Conservation (phyloP, 2,329 filamentous ascomycete genomes). For the Hypoxylon sp. region DNA sequence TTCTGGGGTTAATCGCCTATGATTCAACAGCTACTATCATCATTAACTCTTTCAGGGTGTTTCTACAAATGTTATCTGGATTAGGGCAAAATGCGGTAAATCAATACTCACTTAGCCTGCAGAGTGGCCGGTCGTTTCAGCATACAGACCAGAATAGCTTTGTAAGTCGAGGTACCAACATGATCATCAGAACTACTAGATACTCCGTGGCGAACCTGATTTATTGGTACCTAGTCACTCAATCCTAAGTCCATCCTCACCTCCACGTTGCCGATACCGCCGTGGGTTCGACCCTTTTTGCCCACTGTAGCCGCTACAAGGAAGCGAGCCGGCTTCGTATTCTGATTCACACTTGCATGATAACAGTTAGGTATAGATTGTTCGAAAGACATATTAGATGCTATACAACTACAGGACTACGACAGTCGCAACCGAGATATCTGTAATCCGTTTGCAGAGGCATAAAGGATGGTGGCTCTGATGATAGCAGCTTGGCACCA, state of each 20-base stretch:
- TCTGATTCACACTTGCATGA: slow-evolving; percentile 38
- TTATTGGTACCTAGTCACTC: not conserved
- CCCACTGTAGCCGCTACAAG: slow-evolving; percentile 35
- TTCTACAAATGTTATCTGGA: not conserved
- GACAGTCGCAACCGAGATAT: no score
- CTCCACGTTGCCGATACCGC: slow-evolving; percentile 28
- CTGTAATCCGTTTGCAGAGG: no score
- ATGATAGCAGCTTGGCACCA: no score
- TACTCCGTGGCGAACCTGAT: not conserved
- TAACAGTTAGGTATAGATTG: no score
- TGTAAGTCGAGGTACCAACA: not conserved
- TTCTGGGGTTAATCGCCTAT: not conserved
- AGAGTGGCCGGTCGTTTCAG: not conserved
- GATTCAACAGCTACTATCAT: slow-evolving; percentile 6
- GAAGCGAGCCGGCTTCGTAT: slow-evolving; percentile 6
- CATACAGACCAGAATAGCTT: not conserved
- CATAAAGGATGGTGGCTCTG: no score
- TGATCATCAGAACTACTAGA: not conserved
- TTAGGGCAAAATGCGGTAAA: not conserved
- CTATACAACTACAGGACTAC: no score
- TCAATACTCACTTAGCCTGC: not conserved
- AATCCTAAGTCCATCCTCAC: not conserved
- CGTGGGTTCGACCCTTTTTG: slow-evolving; percentile 24
- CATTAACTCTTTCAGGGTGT: not conserved
- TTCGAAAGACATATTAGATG: no score